These are phyloP conservation scores for Pleurozium schreberi DNA, from an alignment of 225 moss, liverwort and hornwort species.

Conservation along the genomic window DNA sequence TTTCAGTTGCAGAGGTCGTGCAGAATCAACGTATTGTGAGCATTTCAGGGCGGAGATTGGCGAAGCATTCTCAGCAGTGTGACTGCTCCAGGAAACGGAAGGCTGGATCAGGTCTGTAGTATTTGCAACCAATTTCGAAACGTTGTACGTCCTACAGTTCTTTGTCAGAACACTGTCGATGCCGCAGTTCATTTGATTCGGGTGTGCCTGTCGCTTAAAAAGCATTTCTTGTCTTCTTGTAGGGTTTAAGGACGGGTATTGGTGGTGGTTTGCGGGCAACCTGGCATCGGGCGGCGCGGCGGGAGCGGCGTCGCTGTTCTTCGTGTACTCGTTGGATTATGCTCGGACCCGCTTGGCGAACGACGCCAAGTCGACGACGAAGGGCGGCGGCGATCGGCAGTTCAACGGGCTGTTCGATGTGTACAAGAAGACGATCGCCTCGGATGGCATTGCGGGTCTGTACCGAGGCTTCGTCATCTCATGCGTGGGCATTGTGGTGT, in stretches of 20 bases:
- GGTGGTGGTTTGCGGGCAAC: slow-evolving; percentile 80
- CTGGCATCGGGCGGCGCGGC: slow-evolving; percentile 69
- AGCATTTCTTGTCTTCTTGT: not conserved
- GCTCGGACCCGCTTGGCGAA: slow-evolving; percentile 67
- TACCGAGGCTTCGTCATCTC: slow-evolving; percentile 74
- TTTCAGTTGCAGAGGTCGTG: not conserved
- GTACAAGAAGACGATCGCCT: slow-evolving; percentile 59
- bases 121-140: not conserved
- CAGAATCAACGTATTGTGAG: not conserved
- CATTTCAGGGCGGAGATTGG: not conserved
- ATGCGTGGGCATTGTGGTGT: slow-evolving; percentile 69
- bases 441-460: slow-evolving; percentile 63
- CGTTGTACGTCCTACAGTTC: not conserved
- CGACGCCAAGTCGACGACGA: slow-evolving; percentile 66
- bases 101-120: not conserved
- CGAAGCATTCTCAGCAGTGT: not conserved
- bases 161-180: not conserved
- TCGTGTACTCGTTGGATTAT: slow-evolving; percentile 69
- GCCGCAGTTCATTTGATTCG: not conserved
- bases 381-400: slow-evolving; percentile 60
- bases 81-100: not conserved
- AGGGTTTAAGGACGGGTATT: slow-evolving; percentile 50
- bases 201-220: not conserved
- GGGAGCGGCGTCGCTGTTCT: slow-evolving; percentile 54
- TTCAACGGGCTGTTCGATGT: slow-evolving; percentile 69